These are phyloP conservation scores for Irpex sp. DNA, from an alignment of 1,284 basidiomycete genomes.

Conservation along the genomic window DNA sequence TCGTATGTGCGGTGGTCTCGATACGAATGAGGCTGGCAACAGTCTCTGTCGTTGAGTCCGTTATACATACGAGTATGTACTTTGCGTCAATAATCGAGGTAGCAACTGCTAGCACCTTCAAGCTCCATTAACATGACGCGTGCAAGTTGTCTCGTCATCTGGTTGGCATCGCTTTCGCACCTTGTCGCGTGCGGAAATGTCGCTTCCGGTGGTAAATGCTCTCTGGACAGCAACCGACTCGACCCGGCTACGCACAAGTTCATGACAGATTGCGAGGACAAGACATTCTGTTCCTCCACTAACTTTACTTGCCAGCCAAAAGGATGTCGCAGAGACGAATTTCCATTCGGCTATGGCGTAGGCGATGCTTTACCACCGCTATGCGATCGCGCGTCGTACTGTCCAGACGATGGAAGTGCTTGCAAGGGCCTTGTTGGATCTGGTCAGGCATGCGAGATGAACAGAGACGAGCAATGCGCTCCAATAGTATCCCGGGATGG, in stretches of 20 bases:
- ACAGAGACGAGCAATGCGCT: slow-evolving; percentile 69
- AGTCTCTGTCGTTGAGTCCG: no score
- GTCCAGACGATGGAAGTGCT: slow-evolving; percentile 69
- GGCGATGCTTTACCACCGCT: slow-evolving; percentile 49
- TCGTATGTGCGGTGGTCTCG: no score
- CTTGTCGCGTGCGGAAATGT: slow-evolving; percentile 10
- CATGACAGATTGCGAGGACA: slow-evolving; percentile 60
- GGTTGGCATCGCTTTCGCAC: not conserved
- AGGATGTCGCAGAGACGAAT: slow-evolving; percentile 63
- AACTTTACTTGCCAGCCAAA: slow-evolving; percentile 45
- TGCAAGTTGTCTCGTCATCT: no score
- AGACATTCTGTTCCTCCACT: slow-evolving; percentile 52
- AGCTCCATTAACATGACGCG: no score
- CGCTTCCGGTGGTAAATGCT: slow-evolving; percentile 25
- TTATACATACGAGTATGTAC: no score
- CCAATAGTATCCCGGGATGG: slow-evolving; percentile 40
- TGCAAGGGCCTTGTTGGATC: slow-evolving; percentile 46
- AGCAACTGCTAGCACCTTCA: no score
- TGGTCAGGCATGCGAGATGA: slow-evolving; percentile 61
- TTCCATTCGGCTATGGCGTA: slow-evolving; percentile 49
- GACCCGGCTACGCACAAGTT: slow-evolving; percentile 60
- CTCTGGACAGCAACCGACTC: slow-evolving; percentile 44
- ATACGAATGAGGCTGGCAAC: no score
- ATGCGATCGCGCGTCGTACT: slow-evolving; percentile 55
- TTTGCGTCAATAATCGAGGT: no score